Evolutionary conservation across 768 basidiomycete species (phyloP), one percentile per base, ranked within the genome.

Genomic region (Lactarius hengduanensis): DNA sequence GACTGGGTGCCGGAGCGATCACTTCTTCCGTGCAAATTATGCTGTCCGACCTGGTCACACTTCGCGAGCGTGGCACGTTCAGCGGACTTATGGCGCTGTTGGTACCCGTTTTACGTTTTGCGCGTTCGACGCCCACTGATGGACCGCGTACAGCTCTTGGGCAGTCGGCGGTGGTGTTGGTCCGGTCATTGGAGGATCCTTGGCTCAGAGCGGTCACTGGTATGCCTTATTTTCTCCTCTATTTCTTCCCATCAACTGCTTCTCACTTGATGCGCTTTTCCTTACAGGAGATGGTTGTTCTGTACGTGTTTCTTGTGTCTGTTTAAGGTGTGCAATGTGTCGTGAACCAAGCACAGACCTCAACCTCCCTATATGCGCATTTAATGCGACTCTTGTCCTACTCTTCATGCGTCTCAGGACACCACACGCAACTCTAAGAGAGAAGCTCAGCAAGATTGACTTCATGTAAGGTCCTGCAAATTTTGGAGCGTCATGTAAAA

Each of bases 381-480:
- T 80, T 8, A 70, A 72, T 3, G 74, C 70, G 0, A 70, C 60
- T 7, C 16, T 79, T 2, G 68, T 78, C 34, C 53, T 75, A 4
- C 45, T 76, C 38, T 76, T 74, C 63, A 69, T 81, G 38, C 71
- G 73, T 28, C 69, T 81, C 18, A 77, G 74, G 20, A 73, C 72
- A 16, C 78, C 81, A 1, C 50, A 71, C 3, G 80, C 75, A n/a
- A 72, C 70, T 13, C 67, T 73, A 30, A 59, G 62, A 16, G 66
- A 76, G 41, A 81, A 80, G 63, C 55, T 81, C 16, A 57, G 61
- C 1, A 74, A 75, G 13, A 74, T 82, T 64, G 80, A 82, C 62
- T 77, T 77, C 74, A 75, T 77, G 79, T 81, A 57, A 20, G 67
- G 7, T n/a, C 72, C 71, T 34, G 2, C 16, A 20, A 22, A 40